phyloP scores from a whole-genome alignment of 176 grass and related monocot species.

The Paspalum vaginatum region DNA sequence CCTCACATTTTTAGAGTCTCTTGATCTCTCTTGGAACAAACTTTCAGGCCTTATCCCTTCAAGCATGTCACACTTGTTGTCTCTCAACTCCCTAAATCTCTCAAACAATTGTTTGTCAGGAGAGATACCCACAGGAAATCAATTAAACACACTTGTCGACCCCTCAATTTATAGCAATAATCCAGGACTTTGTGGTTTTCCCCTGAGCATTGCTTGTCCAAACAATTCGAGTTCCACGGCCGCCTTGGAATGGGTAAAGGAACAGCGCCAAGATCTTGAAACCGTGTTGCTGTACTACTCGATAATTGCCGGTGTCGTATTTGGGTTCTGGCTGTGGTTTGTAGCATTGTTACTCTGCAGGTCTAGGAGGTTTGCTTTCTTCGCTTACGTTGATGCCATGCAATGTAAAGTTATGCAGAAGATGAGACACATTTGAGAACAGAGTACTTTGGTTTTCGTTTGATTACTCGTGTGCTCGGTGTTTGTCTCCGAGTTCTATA shows the following conservation, averaged over 20 bases:
- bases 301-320: background rate
- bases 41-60: conserved; percentile 30
- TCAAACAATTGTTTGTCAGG: conserved; percentile 22
- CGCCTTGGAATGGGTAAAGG: background rate
- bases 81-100: background rate
- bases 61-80: background rate
- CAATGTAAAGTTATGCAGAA: background rate
- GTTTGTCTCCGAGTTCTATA: background rate
- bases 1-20: background rate
- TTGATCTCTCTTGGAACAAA: conserved; percentile 39
- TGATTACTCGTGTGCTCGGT: background rate
- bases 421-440: background rate
- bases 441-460: background rate
- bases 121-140: conserved; percentile 19
- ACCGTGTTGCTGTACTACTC: background rate
- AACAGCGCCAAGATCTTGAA: background rate
- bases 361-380: background rate
- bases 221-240: background rate
- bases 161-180: conserved; percentile 17
- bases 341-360: background rate
- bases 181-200: conserved; percentile 16
- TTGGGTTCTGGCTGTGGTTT: conserved; percentile 40
- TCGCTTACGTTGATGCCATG: background rate
- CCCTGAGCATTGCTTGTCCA: background rate
- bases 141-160: background rate